These are phyloP conservation scores for Lyophyllum decastes DNA, from an alignment of 768 basidiomycete genomes.

Conservation along the genomic window DNA sequence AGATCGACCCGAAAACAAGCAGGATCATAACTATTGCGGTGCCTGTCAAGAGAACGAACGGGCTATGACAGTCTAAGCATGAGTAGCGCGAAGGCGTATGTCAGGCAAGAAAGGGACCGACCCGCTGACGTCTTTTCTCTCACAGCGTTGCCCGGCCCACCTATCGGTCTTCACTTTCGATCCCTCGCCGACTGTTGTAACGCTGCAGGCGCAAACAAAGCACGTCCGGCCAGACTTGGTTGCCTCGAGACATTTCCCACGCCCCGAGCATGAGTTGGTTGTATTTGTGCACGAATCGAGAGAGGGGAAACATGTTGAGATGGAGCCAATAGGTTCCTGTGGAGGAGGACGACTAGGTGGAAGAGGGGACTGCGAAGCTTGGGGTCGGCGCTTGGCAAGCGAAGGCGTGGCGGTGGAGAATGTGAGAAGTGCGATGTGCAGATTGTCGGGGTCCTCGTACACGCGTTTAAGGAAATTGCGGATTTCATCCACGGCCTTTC, in stretches of 20 bases:
- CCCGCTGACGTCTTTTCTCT: constrained; percentile 82
- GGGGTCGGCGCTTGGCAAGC: constrained; percentile 39
- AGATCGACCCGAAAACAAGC: constrained; percentile 66
- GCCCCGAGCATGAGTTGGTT: constrained; percentile 69
- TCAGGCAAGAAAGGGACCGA: constrained; percentile 40
- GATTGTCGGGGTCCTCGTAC: constrained; percentile 33
- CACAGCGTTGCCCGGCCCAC: constrained; percentile 79
- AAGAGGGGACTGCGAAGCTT: constrained; percentile 49
- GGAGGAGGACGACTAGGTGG: constrained; percentile 42
- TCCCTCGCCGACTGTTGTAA: constrained; percentile 49
- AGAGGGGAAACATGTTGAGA: constrained; percentile 64
- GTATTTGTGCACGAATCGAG: constrained; percentile 56
- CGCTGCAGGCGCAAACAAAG: constrained; percentile 54
- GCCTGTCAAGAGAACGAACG: constrained; percentile 74
- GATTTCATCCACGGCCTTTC: constrained; percentile 42
- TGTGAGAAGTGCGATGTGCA: constrained; percentile 57
- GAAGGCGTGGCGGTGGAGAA: constrained; percentile 32
- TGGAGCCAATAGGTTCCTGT: constrained; percentile 55
- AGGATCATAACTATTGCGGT: constrained; percentile 66
- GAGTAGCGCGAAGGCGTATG: constrained; percentile 3
- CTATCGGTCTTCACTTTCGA: constrained; percentile 54
- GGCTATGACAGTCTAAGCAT: constrained; percentile 39
- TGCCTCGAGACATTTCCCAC: constrained; percentile 64
- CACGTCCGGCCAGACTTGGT: constrained; percentile 60
- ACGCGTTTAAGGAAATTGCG: constrained; percentile 48